Evolutionary conservation across 1,284 basidiomycete species (phyloP).

Genomic region (Cutaneotrichosporon arboriforme): DNA sequence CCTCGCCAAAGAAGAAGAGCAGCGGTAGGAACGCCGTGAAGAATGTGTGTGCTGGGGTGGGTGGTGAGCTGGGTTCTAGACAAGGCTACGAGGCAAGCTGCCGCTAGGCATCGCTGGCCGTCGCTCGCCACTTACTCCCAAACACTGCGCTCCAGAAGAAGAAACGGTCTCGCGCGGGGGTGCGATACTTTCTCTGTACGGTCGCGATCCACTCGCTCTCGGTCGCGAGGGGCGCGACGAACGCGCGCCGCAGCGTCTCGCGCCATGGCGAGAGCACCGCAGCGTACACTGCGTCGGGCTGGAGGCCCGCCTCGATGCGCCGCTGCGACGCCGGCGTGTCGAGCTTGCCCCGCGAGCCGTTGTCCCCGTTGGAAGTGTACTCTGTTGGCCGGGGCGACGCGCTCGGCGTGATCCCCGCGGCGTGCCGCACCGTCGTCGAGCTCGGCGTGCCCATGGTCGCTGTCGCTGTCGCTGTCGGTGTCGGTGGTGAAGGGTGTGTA

Average conservation of each 20-base stretch:
- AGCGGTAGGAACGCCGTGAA: constrained; percentile 85
- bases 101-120: too few species aligned
- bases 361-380: too few species aligned
- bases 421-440: too few species aligned
- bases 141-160: constrained; percentile 87
- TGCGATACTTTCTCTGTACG: constrained; percentile 64
- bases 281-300: constrained; percentile 58
- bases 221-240: constrained; percentile 58
- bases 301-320: constrained; percentile 38
- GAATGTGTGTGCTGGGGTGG: constrained; percentile 70
- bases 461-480: too few species aligned
- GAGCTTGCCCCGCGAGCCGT: too few species aligned
- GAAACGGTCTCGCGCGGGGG: constrained; percentile 71
- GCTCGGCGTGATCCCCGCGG: too few species aligned
- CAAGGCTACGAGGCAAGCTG: too few species aligned
- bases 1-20: constrained; percentile 79
- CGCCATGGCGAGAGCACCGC: constrained; percentile 63
- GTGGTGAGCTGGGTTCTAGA: neutral
- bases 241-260: constrained; percentile 56
- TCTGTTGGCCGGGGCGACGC: too few species aligned
- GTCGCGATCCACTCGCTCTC: constrained; percentile 65
- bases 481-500: too few species aligned
- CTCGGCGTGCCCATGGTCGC: too few species aligned
- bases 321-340: neutral
- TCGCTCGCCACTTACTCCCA: constrained; percentile 53